Evolutionary conservation across 2,329 filamentous ascomycete species (phyloP).

Genomic region (Shiraia bambusicola): DNA sequence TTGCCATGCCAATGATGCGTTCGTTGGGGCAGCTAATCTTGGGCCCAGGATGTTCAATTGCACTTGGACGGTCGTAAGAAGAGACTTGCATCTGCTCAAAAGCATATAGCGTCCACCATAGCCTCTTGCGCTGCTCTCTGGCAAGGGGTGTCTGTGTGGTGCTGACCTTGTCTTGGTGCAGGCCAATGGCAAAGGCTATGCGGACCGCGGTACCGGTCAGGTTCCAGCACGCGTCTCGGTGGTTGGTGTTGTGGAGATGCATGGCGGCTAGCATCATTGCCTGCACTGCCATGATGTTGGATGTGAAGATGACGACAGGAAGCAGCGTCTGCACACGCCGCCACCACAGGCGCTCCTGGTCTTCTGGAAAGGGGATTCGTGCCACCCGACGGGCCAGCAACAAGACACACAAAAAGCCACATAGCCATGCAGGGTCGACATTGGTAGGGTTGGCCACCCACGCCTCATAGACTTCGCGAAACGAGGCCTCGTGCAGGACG

Average conservation of each 20-base stretch:
- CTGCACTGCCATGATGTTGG: constrained; percentile 46
- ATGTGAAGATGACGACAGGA: constrained; percentile 48
- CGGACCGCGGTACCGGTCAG: constrained; percentile 48
- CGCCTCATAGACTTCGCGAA: constrained; percentile 45
- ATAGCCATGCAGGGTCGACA: constrained; percentile 46
- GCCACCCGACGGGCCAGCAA: constrained; percentile 44
- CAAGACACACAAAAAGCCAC: constrained; percentile 46
- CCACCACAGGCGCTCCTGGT: constrained; percentile 48
- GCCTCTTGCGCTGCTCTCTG: constrained; percentile 50
- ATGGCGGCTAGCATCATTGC: constrained; percentile 47
- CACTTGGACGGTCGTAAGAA: constrained; percentile 49
- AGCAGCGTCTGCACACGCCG: constrained; percentile 44
- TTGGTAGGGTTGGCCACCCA: constrained; percentile 34
- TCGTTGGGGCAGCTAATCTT: constrained; percentile 42
- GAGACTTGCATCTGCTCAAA: constrained; percentile 52
- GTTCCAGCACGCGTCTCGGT: constrained; percentile 49
- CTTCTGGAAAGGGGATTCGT: constrained; percentile 35
- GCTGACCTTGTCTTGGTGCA: constrained; percentile 47
- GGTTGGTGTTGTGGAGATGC: constrained; percentile 51
- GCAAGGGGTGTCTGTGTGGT: constrained; percentile 38
- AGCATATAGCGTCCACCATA: constrained; percentile 57
- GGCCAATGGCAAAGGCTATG: constrained; percentile 49
- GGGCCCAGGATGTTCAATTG: constrained; percentile 43
- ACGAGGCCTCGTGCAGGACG: constrained; percentile 48
- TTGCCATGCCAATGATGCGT: constrained; percentile 37